Percentiles rank a stretch among this genome's conserved stretches.
Evolutionary conservation across 2,329 filamentous ascomycete genomes (phyloP).

Genomic region (Cercospora sesami): DNA sequence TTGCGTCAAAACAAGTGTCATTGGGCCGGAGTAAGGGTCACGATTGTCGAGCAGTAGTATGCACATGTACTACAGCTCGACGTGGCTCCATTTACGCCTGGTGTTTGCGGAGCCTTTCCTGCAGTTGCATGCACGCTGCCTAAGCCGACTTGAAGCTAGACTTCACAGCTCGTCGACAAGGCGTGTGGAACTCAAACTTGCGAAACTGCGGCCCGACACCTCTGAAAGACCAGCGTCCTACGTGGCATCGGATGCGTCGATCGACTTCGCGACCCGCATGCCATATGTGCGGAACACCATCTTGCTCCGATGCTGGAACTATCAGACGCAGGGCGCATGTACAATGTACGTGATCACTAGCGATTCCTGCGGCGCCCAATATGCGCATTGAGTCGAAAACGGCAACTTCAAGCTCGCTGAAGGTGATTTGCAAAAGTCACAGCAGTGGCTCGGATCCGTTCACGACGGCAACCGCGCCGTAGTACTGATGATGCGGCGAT

Average conservation of each 20-base stretch:
- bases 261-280: neutral
- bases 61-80: slow-evolving; percentile 6
- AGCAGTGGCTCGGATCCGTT: neutral
- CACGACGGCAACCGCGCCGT: neutral
- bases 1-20: neutral
- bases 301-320: neutral
- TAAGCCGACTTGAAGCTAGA: neutral
- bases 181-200: neutral
- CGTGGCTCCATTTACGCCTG: slow-evolving; percentile 11
- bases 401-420: neutral
- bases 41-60: neutral
- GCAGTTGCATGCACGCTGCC: neutral
- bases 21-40: neutral
- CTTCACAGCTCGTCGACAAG: neutral
- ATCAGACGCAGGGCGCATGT: neutral
- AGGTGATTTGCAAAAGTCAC: neutral
- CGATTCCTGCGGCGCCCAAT: neutral
- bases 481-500: neutral
- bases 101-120: neutral
- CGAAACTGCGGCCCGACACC: neutral
- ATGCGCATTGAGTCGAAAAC: neutral
- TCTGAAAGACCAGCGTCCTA: neutral
- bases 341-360: neutral
- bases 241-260: slow-evolving; percentile 2
- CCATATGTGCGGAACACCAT: neutral